Percentiles rank a stretch among this genome's conserved stretches.
phyloP scores from a whole-genome alignment of 768 basidiomycete species.

The Neoboletus brunneissimus region DNA sequence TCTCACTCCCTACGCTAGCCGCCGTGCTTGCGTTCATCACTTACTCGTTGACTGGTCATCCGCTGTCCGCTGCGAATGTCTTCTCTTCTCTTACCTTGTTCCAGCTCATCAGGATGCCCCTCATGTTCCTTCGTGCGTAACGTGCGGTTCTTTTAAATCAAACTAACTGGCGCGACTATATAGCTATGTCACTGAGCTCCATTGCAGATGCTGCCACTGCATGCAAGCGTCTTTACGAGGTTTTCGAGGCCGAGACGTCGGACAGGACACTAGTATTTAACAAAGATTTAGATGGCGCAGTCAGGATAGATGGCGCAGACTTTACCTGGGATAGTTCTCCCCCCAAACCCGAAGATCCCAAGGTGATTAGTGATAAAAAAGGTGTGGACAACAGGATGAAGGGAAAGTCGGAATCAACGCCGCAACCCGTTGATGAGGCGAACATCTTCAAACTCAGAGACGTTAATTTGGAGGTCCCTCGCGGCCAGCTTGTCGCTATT shows the following conservation, averaged over 20 bases:
- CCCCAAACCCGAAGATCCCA: slow-evolving; percentile 40
- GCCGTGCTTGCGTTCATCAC: slow-evolving; percentile 75
- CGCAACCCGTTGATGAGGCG: slow-evolving; percentile 35
- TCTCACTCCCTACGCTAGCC: slow-evolving; percentile 74
- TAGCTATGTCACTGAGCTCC: slow-evolving; percentile 69
- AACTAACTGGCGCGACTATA: slow-evolving; percentile 1
- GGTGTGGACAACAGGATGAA: slow-evolving; percentile 7
- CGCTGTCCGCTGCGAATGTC: slow-evolving; percentile 64
- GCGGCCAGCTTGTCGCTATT: slow-evolving; percentile 78
- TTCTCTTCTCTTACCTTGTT: slow-evolving; percentile 87
- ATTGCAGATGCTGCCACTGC: slow-evolving; percentile 86
- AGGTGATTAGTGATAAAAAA: slow-evolving; percentile 8
- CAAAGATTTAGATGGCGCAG: slow-evolving; percentile 52
- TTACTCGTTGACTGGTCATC: slow-evolving; percentile 71
- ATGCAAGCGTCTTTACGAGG: slow-evolving; percentile 66
- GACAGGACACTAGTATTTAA: slow-evolving; percentile 58
- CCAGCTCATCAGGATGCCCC: slow-evolving; percentile 75
- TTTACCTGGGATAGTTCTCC: slow-evolving; percentile 89
- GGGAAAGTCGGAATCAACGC: slow-evolving; percentile 19
- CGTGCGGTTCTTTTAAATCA: neutral
- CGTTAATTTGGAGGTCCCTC: slow-evolving; percentile 65
- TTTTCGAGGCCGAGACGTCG: slow-evolving; percentile 82
- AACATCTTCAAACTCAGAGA: slow-evolving; percentile 62
- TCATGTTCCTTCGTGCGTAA: slow-evolving; percentile 62
- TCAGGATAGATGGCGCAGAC: slow-evolving; percentile 63